Base-by-base conservation (phyloP, 495 filamentous ascomycete species). In the Evernia prunastri region DNA sequence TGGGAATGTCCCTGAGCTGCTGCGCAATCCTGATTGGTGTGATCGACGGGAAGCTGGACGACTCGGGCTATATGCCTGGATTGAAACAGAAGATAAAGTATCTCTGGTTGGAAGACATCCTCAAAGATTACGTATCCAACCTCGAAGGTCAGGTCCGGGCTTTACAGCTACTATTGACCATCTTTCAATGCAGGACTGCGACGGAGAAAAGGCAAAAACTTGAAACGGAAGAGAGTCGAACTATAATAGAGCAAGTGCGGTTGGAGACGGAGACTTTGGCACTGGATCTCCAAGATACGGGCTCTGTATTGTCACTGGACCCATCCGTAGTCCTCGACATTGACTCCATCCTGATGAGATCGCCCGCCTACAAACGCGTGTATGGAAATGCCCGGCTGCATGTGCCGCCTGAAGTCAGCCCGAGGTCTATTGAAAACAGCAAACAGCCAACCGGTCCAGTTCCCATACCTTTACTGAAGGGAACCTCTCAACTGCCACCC, bases 1-100 rank as follows among this genome's bases (percentile, higher is more conserved):
- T 68, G 35, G 66, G 56, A 27, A 56, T 66, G 17, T 66, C 66
- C 35, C 59, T 68, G 15, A 68, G 60, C 60, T 66, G 66, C 15
- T 68, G 66, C 35, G 66, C 66, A 31, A 63, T 68, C 59, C 59
- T 68, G 15, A 68, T 68, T 53, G 66, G 63, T 12, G 66, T 68
- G 35, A 68, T 68, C 25, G 63, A 68, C 45, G 36, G 54, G 25
- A 68, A 68, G 27, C 29, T 68, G 59, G 59, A 59, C 23, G 66
- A 68, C n/a, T 66, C 66, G 7, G 66, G 66, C 42, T 66, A 62
- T 43, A 54, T 29, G 23, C 59, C 66, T 39, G 63, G 66, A 2
- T 37, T 68, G 33, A 63, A 58, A 63, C 51, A 58, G 18, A 68
- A 66, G 53, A 66, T 68, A 42, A 66, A 35, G 36, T 63, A 68